Percentiles rank a stretch among this genome's conserved stretches.
Conservation (phyloP, 2,329 filamentous ascomycete species). For the Trichoderma harzianum region DNA sequence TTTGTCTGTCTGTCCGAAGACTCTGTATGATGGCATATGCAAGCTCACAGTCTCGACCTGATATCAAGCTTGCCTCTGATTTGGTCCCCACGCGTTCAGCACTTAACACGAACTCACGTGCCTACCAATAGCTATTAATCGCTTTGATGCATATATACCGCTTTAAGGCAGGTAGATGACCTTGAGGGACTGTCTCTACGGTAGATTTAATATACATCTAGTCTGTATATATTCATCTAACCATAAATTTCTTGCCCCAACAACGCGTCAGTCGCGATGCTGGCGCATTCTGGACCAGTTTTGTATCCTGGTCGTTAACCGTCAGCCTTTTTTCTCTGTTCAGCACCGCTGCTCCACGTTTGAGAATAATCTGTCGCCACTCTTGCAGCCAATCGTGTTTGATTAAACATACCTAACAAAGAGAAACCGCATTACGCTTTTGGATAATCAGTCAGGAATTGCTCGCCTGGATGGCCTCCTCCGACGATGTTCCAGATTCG, state of each 20-base stretch:
- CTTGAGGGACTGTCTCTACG: not conserved
- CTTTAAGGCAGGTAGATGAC: not conserved
- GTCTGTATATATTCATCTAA: not conserved
- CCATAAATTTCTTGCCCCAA: not conserved
- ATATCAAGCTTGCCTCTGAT: not conserved
- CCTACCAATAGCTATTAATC: not conserved
- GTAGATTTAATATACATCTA: not conserved
- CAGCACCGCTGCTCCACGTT: not conserved
- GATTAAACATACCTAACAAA: not conserved
- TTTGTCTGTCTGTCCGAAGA: not conserved
- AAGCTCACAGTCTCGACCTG: not conserved
- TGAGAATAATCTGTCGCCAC: not conserved
- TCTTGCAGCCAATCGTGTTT: not conserved
- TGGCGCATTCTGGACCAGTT: not conserved
- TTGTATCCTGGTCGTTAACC: not conserved
- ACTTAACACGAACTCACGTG: constrained; percentile 20
- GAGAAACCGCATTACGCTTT: not conserved
- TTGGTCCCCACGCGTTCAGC: constrained; percentile 13
- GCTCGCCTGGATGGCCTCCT: constrained; percentile 1
- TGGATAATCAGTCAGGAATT: not conserved
- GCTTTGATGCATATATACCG: constrained; percentile 1
- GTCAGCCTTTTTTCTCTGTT: not conserved
- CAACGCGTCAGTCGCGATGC: constrained; percentile 18
- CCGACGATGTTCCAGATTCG: constrained; percentile 61
- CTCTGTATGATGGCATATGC: not conserved